A percentile compares a stretch with the other conserved stretches of the same genome.
Conservation (phyloP, 495 filamentous ascomycete genomes). For the Aspergillus egyptiacus region DNA sequence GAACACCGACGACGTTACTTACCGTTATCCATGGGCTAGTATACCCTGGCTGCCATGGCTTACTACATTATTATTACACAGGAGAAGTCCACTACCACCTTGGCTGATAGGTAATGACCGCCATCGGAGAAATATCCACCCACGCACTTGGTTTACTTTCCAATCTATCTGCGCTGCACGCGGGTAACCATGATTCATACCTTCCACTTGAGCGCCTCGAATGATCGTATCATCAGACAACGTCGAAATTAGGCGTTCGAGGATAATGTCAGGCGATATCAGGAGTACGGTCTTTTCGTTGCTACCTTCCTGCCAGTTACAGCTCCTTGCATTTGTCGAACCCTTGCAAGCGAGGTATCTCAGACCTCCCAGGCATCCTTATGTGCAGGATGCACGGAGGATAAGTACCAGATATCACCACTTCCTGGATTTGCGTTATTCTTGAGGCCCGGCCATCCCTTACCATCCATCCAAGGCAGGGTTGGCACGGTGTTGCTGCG, state of each 20-base stretch:
- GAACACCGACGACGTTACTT: background rate
- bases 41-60: background rate
- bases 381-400: background rate
- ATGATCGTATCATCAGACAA: background rate
- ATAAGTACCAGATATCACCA: background rate
- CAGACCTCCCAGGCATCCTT: background rate
- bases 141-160: background rate
- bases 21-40: background rate
- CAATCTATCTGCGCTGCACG: background rate
- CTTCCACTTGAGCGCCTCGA: background rate
- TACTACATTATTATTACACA: background rate
- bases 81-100: background rate
- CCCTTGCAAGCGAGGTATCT: background rate
- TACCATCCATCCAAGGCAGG: background rate
- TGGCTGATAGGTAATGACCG: background rate
- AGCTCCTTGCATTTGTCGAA: conserved; percentile 4
- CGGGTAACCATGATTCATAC: background rate
- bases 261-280: background rate
- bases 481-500: background rate
- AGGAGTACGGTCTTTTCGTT: background rate
- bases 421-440: background rate
- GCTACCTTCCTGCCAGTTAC: background rate
- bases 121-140: background rate
- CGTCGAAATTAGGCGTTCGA: background rate
- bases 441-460: background rate